Evolutionary conservation across 2,329 filamentous ascomycete species (phyloP).

Genomic region (Aureobasidium mangrovei): DNA sequence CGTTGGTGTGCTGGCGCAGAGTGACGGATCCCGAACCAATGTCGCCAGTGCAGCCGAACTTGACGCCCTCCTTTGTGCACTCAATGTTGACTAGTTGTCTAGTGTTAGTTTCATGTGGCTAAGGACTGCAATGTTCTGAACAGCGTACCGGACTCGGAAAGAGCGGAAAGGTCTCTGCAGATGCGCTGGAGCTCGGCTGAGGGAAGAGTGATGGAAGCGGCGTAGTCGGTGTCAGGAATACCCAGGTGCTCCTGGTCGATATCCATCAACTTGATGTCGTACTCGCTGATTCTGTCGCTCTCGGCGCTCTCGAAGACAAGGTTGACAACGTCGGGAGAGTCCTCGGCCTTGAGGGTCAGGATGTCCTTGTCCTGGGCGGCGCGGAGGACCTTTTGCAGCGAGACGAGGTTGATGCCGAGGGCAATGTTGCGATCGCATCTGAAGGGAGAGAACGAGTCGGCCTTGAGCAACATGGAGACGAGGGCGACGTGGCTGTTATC

Average conservation of each 20-base stretch:
- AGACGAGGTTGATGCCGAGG: slow-evolving; percentile 92
- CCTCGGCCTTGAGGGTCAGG: slow-evolving; percentile 93
- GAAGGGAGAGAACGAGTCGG: slow-evolving; percentile 88
- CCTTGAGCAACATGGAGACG: slow-evolving; percentile 97
- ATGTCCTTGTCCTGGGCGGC: slow-evolving; percentile 91
- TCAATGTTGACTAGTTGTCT: slow-evolving; percentile 71
- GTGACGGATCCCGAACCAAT: slow-evolving; percentile 94
- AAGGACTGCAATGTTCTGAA: background rate
- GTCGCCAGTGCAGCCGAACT: slow-evolving; percentile 87
- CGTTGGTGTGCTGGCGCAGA: slow-evolving; percentile 75
- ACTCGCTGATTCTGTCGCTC: slow-evolving; percentile 90
- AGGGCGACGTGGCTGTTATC: slow-evolving; percentile 99
- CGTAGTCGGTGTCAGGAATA: slow-evolving; percentile 98
- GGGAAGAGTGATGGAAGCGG: slow-evolving; percentile 83
- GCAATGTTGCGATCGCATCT: slow-evolving; percentile 99
- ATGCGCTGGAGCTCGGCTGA: slow-evolving; percentile 87
- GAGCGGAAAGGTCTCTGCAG: slow-evolving; percentile 78
- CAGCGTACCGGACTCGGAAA: slow-evolving; percentile 85
- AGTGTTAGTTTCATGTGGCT: slow-evolving; percentile 19
- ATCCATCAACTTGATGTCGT: slow-evolving; percentile 99
- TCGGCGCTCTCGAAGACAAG: slow-evolving; percentile 86
- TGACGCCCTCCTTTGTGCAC: slow-evolving; percentile 92
- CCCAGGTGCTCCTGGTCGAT: slow-evolving; percentile 99
- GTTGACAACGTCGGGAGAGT: slow-evolving; percentile 91
- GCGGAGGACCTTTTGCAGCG: slow-evolving; percentile 92